Conservation (phyloP, 2,329 filamentous ascomycete genomes). For the Berkeleyomyces basicola region DNA sequence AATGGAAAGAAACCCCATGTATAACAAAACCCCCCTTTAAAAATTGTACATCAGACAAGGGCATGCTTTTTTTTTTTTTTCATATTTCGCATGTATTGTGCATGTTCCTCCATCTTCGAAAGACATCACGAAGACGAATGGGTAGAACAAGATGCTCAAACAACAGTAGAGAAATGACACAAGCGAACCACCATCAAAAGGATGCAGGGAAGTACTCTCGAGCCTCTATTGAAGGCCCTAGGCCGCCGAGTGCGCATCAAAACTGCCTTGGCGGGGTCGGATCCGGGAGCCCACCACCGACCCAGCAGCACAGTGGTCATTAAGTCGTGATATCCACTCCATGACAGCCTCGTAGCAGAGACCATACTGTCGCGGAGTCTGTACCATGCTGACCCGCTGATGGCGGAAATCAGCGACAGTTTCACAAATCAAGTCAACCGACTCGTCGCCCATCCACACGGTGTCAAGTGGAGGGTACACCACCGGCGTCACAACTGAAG, state of each 20-base stretch:
- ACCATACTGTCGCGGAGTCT: slow-evolving; percentile 82
- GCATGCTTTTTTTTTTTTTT: neutral
- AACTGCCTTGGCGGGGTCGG: slow-evolving; percentile 3
- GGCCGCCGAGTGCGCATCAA: neutral
- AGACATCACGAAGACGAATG: neutral
- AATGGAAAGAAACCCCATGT: neutral
- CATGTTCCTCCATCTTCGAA: neutral
- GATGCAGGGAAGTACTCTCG: neutral
- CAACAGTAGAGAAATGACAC: neutral
- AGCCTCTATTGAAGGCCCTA: neutral
- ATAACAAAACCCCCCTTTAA: neutral
- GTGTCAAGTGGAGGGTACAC: slow-evolving; percentile 25
- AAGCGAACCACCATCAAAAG: neutral
- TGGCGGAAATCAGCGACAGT: slow-evolving; percentile 82
- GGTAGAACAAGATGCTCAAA: neutral
- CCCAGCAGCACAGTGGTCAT: slow-evolving; percentile 20
- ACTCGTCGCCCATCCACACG: slow-evolving; percentile 52
- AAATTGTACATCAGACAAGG: neutral
- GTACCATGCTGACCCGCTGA: slow-evolving; percentile 91
- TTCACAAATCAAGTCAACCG: slow-evolving; percentile 63
- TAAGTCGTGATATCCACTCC: slow-evolving; percentile 56
- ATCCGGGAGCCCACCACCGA: slow-evolving; percentile 7
- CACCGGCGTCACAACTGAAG: slow-evolving; percentile 2
- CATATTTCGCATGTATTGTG: neutral
- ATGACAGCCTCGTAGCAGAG: slow-evolving; percentile 90